Conservation (phyloP, 1,284 basidiomycete species). For the Entoloma clypeatum region DNA sequence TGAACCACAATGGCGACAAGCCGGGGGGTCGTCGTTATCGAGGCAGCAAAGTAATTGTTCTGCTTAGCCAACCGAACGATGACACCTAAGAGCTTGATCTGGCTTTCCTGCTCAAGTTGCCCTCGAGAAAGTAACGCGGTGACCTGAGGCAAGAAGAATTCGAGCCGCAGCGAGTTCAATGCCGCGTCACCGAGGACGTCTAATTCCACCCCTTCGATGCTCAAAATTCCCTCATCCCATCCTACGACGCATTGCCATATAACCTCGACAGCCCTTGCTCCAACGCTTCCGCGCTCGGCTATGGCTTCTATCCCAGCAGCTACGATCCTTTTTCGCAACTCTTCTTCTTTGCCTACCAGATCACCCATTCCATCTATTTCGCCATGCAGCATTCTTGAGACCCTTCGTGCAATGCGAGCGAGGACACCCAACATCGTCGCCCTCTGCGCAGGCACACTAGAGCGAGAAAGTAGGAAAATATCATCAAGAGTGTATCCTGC, state of each 20-base stretch:
- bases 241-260: slow-evolving; percentile 67
- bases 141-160: slow-evolving; percentile 53
- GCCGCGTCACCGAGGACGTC: slow-evolving; percentile 27
- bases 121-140: slow-evolving; percentile 33
- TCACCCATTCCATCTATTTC: slow-evolving; percentile 34
- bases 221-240: slow-evolving; percentile 45
- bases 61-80: slow-evolving; percentile 60
- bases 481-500: slow-evolving; percentile 91
- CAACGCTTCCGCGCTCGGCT: slow-evolving; percentile 63
- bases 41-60: slow-evolving; percentile 50
- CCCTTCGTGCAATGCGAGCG: slow-evolving; percentile 49
- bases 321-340: slow-evolving; percentile 51
- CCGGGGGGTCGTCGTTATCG: slow-evolving; percentile 49
- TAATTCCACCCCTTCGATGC: slow-evolving; percentile 51
- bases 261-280: slow-evolving; percentile 62
- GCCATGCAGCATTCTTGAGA: slow-evolving; percentile 31
- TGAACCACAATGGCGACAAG: slow-evolving; percentile 54
- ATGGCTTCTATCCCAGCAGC: slow-evolving; percentile 64
- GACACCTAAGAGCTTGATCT: slow-evolving; percentile 56
- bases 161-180: slow-evolving; percentile 48
- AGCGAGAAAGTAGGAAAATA: slow-evolving; percentile 78
- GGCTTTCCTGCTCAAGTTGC: slow-evolving; percentile 45
- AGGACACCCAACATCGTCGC: slow-evolving; percentile 80
- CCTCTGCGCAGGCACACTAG: slow-evolving; percentile 81
- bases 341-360: slow-evolving; percentile 44